phyloP scores from a whole-genome alignment of 2,329 filamentous ascomycete genomes.

The Tolypocladium paradoxum region DNA sequence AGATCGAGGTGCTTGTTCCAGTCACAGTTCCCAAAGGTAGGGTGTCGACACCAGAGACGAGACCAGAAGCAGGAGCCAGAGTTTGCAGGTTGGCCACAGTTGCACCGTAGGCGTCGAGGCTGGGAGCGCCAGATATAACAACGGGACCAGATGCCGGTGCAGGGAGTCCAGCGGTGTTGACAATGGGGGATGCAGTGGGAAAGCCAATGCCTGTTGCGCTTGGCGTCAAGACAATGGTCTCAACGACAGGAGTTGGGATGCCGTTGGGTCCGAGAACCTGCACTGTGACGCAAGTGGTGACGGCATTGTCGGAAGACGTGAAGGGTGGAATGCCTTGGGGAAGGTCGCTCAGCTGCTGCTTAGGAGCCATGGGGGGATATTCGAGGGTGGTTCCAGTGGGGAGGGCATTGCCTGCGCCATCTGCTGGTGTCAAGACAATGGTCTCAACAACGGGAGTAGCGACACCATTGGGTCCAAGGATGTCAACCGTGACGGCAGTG shows the following conservation, averaged over 20 bases:
- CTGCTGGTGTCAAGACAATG: slow-evolving; percentile 10
- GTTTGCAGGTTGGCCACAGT: slow-evolving; percentile 1
- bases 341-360: slow-evolving; percentile 7
- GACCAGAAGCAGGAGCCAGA: slow-evolving; percentile 6
- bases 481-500: slow-evolving; percentile 18
- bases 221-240: slow-evolving; percentile 19
- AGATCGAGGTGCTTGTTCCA: slow-evolving; percentile 11
- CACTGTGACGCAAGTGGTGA: slow-evolving; percentile 19
- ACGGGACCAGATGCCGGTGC: slow-evolving; percentile 7
- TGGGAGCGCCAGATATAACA: slow-evolving; percentile 8
- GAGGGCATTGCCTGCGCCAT: slow-evolving; percentile 2
- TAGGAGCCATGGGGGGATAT: slow-evolving; percentile 9
- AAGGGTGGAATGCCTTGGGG: slow-evolving; percentile 9
- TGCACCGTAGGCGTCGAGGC: slow-evolving; percentile 16
- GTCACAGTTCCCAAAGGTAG: slow-evolving; percentile 11
- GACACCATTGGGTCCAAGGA: slow-evolving; percentile 20
- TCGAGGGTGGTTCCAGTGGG: slow-evolving; percentile 6
- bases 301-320: slow-evolving; percentile 5
- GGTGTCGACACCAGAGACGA: slow-evolving; percentile 10
- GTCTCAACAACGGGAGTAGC: slow-evolving; percentile 18
- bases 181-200: slow-evolving; percentile 7
- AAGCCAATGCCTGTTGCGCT: slow-evolving; percentile 9
- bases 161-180: slow-evolving; percentile 7
- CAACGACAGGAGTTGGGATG: slow-evolving; percentile 17
- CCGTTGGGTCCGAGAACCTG: slow-evolving; percentile 20